Base-by-base conservation (phyloP, 257 asterid species). In the Schizonepeta tenuifolia region DNA sequence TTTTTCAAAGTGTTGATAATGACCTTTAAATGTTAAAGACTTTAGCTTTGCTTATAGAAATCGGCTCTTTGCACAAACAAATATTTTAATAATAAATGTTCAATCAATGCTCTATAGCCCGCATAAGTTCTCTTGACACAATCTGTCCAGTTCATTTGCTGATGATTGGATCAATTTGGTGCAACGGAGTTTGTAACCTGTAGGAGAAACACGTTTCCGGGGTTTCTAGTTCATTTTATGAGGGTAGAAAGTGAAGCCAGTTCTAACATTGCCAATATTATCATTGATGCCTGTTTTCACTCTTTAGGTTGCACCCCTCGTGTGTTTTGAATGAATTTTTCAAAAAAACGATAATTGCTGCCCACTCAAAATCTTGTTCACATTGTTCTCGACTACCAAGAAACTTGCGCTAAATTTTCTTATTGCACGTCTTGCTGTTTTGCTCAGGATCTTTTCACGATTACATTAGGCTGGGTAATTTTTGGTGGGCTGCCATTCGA, bases 401-500 rank as follows among this genome's bases (percentile, higher is more conserved):
- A 38, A 62, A 62, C 35, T 44, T 13, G n/a, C 22, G 11, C 31
- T 63, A 31, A 17, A 20, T 12, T 67, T 21, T 11, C 44, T 5
- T 46, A 22, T 61, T 60, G 47, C 54, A 53, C 44, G 55, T 50
- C n/a, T 9, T 75, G 50, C 67, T 53, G n/a, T 79, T 18, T 70
- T 58, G 21, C 72, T 22, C 57, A 94, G 99, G 99, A 95, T 84
- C 81, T 95, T 43, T 95, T 95, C 84, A 95, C 99, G 20, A 90
- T 95, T 78, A 3, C 93, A 0, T 88, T 95, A 26, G 99, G 99
- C 69, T 93, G 98, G 98, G 75, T 81, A 46, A 78, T 93, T 44
- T 93, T 93, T 70, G 98, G 98, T 2, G 97, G 99, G 54, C 95
- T 95, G 80, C 99, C 99, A 66, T 94, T 94, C 67, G 99, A 94